phyloP scores from a whole-genome alignment of 495 filamentous ascomycete species.

The Tuber microsphaerosporum region DNA sequence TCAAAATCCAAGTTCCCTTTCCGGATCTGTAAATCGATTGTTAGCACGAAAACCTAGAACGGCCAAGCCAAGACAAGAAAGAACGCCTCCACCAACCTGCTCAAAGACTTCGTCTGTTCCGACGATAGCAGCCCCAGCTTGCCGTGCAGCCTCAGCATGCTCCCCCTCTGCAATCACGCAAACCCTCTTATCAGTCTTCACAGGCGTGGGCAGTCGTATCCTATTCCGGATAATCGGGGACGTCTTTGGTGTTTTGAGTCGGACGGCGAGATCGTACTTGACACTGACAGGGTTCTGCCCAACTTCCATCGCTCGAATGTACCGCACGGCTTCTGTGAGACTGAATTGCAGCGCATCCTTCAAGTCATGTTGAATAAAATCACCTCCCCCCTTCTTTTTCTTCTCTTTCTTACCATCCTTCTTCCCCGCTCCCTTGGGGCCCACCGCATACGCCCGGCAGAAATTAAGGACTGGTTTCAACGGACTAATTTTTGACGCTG shows the following conservation, averaged over 20 bases:
- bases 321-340: conserved; percentile 92
- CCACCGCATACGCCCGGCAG: conserved; percentile 20
- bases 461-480: conserved; percentile 7
- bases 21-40: conserved; percentile 25
- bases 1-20: conserved; percentile 68
- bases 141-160: conserved; percentile 53
- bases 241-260: conserved; percentile 69
- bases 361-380: conserved; percentile 57
- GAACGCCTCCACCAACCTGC: conserved; percentile 21
- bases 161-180: conserved; percentile 41
- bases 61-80: background rate
- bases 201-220: conserved; percentile 78
- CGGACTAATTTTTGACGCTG: conserved; percentile 1
- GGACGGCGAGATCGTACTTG: conserved; percentile 85
- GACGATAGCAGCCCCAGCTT: conserved; percentile 69
- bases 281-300: conserved; percentile 60
- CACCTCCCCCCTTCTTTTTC: conserved; percentile 58
- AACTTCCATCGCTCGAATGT: conserved; percentile 85
- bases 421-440: conserved; percentile 41
- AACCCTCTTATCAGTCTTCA: conserved; percentile 45
- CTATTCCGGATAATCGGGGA: conserved; percentile 79
- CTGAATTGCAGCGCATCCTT: conserved; percentile 61
- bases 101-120: conserved; percentile 83
- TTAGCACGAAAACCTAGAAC: conserved; percentile 9
- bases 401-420: conserved; percentile 53